Base-by-base conservation (phyloP, 139 green algal species). In the Closterium sp. region DNA sequence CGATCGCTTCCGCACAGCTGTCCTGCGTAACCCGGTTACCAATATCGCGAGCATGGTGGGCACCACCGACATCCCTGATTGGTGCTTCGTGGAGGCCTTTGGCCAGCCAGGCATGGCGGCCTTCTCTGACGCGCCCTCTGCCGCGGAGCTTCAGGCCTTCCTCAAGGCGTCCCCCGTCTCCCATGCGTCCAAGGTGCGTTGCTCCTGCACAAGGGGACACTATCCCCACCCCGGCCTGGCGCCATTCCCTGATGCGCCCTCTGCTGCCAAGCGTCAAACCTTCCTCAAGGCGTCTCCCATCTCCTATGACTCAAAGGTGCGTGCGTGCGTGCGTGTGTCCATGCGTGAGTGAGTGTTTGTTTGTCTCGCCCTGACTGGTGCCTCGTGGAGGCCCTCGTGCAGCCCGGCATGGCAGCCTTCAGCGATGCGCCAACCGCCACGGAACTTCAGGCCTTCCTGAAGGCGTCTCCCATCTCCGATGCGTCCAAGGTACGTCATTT, bases 21-120 rank as follows among this genome's bases (percentile, higher is more conserved):
- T 98, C 33, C 94, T 98, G 91, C 96, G 97, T 87, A 99, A 99
- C 94, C 97, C 97, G 2, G 97, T 99, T 30, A 96, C 95, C 92
- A 97, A 98, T 94, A 91, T 99, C 7, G 91, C 91, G 2, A 89
- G 96, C 69, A 99, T 99, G 97, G 93, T 97, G 1, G 94, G 96
- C 4, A 89, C 96, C 3, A 95, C 92, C 12, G 97, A 99, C 93
- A 99, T 99, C 86, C 95, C 97, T 19, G 97, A 99, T 93, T 99
- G 97, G 97, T 97, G 95, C 93, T 99, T 95, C 87, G 94, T 98
- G 76, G 97, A 99, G 95, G 94, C 94, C 10, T 96, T 96, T 83
- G 97, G 97, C 32, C 93, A 76, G n/a, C 92, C 96, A 94, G 95
- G 95, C 66, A 90, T 94, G 31, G 86, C 89, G 33, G 91, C 93